Conservation (phyloP, 129 eudicot genomes). For the Mikania micrantha region DNA sequence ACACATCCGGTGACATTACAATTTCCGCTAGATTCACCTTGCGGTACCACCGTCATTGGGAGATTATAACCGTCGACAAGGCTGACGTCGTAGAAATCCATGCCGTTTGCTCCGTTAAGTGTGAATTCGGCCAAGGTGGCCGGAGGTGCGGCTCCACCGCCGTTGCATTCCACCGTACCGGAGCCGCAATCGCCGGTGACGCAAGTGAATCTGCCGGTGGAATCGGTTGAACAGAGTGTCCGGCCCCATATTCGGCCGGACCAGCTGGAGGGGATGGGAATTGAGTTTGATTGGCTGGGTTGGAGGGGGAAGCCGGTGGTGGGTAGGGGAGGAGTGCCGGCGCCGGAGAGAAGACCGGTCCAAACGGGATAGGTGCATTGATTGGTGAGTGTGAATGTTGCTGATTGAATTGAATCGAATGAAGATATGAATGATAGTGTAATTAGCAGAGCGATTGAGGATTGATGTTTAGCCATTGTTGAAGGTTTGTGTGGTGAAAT, state of each 20-base stretch:
- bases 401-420: background rate
- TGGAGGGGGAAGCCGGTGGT: constrained; percentile 30
- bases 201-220: constrained; percentile 20
- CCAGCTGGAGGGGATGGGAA: constrained; percentile 22
- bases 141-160: constrained; percentile 31
- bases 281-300: constrained; percentile 15
- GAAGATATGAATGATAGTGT: background rate
- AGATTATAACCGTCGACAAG: constrained; percentile 42
- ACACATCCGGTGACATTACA: constrained; percentile 62
- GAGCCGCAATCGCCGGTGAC: constrained; percentile 36
- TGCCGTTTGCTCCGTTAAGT: constrained; percentile 17
- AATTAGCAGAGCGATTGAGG: background rate
- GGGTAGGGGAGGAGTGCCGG: constrained; percentile 30
- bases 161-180: constrained; percentile 25
- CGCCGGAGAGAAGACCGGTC: constrained; percentile 30
- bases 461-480: constrained; percentile 18
- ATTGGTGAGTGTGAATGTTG: constrained; percentile 31
- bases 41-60: constrained; percentile 44
- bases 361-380: constrained; percentile 29
- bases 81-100: constrained; percentile 42
- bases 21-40: constrained; percentile 47
- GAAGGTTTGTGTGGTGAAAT: background rate
- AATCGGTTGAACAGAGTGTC: constrained; percentile 26
- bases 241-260: constrained; percentile 42
- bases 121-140: constrained; percentile 39